Conservation (phyloP, 805 yeast species). For the Gaillardinia entomophila region DNA sequence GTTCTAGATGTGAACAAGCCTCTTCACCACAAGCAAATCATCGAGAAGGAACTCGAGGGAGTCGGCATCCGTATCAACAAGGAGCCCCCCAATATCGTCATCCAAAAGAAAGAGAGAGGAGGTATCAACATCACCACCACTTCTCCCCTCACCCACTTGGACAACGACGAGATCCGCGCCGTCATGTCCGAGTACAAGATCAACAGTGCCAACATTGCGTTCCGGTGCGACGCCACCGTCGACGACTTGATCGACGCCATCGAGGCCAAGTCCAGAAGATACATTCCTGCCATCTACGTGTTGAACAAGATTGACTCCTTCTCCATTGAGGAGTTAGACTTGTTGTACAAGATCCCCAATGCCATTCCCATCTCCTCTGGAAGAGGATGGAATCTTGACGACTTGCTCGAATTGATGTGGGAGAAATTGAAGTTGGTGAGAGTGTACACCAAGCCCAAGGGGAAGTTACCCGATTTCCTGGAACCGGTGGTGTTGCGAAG, state of each 20-base stretch:
- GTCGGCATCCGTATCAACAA: constrained; percentile 94
- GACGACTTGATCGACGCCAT: constrained; percentile 94
- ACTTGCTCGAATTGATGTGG: constrained; percentile 94
- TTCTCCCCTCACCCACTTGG: constrained; percentile 85
- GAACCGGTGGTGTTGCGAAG: constrained; percentile 92
- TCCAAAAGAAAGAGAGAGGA: constrained; percentile 92
- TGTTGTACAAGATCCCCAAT: constrained; percentile 87
- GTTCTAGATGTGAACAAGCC: constrained; percentile 97
- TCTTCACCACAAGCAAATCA: constrained; percentile 85
- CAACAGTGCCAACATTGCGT: constrained; percentile 92
- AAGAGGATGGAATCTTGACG: constrained; percentile 95
- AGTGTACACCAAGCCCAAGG: constrained; percentile 97
- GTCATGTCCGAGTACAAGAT: constrained; percentile 94
- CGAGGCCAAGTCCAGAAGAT: constrained; percentile 85
- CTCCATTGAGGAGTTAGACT: constrained; percentile 86
- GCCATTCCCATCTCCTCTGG: constrained; percentile 97
- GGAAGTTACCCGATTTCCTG: constrained; percentile 83
- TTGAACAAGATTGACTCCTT: constrained; percentile 94
- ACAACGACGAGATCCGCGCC: constrained; percentile 89
- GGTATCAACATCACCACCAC: constrained; percentile 93
- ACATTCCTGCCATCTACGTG: constrained; percentile 93
- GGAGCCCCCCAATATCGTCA: constrained; percentile 85
- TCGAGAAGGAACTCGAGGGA: constrained; percentile 94
- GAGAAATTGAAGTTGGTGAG: constrained; percentile 82
- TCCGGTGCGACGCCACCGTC: constrained; percentile 96